phyloP scores from a whole-genome alignment of 2,329 filamentous ascomycete species.

The Colletotrichum musicola region DNA sequence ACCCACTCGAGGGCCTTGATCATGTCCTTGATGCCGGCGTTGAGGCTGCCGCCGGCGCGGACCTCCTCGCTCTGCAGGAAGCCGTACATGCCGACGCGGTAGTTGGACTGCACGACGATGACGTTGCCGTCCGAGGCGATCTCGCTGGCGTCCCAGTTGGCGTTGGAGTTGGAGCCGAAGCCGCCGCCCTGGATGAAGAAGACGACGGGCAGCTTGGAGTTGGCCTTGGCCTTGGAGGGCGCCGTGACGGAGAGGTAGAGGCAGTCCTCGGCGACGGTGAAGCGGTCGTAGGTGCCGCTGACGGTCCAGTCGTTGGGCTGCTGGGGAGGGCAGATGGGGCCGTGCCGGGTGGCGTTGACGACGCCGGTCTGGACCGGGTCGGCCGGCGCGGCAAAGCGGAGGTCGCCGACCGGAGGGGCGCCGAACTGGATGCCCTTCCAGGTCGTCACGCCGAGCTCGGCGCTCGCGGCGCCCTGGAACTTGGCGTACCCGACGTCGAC shows the following conservation, averaged over 20 bases:
- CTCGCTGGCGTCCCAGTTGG: slow-evolving; percentile 70
- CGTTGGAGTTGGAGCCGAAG: slow-evolving; percentile 63
- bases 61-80: slow-evolving; percentile 65
- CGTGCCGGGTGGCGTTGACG: slow-evolving; percentile 61
- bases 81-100: slow-evolving; percentile 80
- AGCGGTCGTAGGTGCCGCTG: slow-evolving; percentile 24
- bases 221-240: slow-evolving; percentile 62
- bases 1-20: slow-evolving; percentile 77
- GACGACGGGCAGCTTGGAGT: slow-evolving; percentile 73
- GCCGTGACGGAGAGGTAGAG: slow-evolving; percentile 76
- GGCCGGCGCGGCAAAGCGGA: slow-evolving; percentile 76
- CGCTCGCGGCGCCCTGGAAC: slow-evolving; percentile 66
- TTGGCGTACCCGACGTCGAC: slow-evolving; percentile 76
- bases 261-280: slow-evolving; percentile 71
- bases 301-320: slow-evolving; percentile 41
- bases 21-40: slow-evolving; percentile 40
- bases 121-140: slow-evolving; percentile 72
- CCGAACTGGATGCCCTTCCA: slow-evolving; percentile 85
- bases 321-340: slow-evolving; percentile 49
- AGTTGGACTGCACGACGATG: slow-evolving; percentile 80
- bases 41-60: slow-evolving; percentile 31
- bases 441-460: slow-evolving; percentile 69
- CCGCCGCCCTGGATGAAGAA: slow-evolving; percentile 71
- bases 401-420: slow-evolving; percentile 72
- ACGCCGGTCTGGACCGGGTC: slow-evolving; percentile 60